Conservation (phyloP, 2,329 filamentous ascomycete genomes). For the Tolypocladium cylindrosporum region DNA sequence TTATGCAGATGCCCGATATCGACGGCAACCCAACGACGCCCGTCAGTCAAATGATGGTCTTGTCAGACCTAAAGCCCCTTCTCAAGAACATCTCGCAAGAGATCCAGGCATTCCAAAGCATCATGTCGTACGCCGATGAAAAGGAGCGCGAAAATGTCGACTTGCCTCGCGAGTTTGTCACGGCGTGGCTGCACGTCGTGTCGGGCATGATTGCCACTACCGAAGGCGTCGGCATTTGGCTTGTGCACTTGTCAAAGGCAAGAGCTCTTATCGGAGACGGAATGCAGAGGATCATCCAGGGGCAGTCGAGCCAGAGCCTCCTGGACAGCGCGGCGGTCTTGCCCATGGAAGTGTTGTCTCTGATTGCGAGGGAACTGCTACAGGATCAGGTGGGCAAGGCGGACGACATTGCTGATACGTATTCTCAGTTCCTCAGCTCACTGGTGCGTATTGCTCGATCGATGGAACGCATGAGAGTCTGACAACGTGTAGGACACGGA, state of each 20-base stretch:
- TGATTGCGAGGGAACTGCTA: constrained; percentile 28
- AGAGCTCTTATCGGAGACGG: constrained; percentile 21
- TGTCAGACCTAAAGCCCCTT: constrained; percentile 2
- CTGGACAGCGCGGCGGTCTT: constrained; percentile 26
- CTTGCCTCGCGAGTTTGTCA: constrained; percentile 25
- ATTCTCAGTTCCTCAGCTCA: constrained; percentile 29
- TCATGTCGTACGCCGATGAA: constrained; percentile 15
- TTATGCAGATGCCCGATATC: constrained; percentile 5
- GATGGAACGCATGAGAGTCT: constrained; percentile 2
- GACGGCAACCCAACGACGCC: constrained; percentile 4
- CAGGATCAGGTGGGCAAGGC: constrained; percentile 26
- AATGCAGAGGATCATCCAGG: constrained; percentile 25
- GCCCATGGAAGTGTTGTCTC: constrained; percentile 31
- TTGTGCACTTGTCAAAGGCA: constrained; percentile 18
- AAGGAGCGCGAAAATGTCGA: constrained; percentile 17
- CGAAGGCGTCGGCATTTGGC: constrained; percentile 12
- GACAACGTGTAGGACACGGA: constrained; percentile 23
- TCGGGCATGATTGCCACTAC: constrained; percentile 23
- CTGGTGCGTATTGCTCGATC: constrained; percentile 19
- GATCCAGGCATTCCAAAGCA: constrained; percentile 17
- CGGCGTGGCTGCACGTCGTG: constrained; percentile 31
- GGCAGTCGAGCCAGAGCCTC: constrained; percentile 19
- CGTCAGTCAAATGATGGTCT: background rate
- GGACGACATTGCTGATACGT: constrained; percentile 29
- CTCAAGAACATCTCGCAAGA: constrained; percentile 14